phyloP scores from a whole-genome alignment of 768 basidiomycete species.

The Suillus subluteus region DNA sequence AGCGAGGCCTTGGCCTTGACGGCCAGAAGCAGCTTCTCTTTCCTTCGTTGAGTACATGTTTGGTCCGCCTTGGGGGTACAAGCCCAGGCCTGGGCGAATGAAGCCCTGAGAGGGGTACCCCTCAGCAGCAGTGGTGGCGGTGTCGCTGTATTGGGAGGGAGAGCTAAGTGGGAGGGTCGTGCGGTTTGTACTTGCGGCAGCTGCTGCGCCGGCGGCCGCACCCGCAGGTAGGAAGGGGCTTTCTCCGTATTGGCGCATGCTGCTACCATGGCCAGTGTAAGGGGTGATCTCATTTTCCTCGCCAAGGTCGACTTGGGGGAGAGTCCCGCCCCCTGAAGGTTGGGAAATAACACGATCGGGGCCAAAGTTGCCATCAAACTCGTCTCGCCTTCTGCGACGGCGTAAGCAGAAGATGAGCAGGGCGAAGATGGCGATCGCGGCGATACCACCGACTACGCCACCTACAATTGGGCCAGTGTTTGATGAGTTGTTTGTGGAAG shows the following conservation, averaged over 20 bases:
- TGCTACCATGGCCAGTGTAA: constrained; percentile 20
- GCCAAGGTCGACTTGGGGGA: constrained; percentile 31
- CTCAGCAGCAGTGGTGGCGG: constrained; percentile 10
- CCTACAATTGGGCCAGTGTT: constrained; percentile 50
- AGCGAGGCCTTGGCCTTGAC: neutral
- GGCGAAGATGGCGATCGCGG: constrained; percentile 28
- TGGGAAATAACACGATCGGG: constrained; percentile 45
- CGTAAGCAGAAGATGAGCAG: constrained; percentile 36
- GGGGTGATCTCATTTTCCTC: constrained; percentile 35
- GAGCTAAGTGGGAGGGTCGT: constrained; percentile 12
- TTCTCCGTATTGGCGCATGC: constrained; percentile 29
- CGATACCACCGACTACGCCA: constrained; percentile 52
- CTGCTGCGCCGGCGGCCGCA: constrained; percentile 7
- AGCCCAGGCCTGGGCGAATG: neutral
- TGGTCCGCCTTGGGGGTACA: too few relatives aligned
- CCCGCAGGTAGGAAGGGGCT: constrained; percentile 13
- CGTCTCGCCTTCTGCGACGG: constrained; percentile 32
- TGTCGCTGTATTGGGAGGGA: constrained; percentile 12
- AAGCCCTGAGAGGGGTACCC: constrained; percentile 15
- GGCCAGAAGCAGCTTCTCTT: neutral
- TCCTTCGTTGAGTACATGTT: neutral
- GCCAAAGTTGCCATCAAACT: constrained; percentile 55
- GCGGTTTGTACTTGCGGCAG: neutral
- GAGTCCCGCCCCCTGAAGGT: constrained; percentile 27
- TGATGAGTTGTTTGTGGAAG: neutral